Percentiles rank a stretch among this genome's conserved stretches.
These are phyloP conservation scores for Fremontodendron californicum DNA, from an alignment of 345 rosid species.

Conservation along the genomic window DNA sequence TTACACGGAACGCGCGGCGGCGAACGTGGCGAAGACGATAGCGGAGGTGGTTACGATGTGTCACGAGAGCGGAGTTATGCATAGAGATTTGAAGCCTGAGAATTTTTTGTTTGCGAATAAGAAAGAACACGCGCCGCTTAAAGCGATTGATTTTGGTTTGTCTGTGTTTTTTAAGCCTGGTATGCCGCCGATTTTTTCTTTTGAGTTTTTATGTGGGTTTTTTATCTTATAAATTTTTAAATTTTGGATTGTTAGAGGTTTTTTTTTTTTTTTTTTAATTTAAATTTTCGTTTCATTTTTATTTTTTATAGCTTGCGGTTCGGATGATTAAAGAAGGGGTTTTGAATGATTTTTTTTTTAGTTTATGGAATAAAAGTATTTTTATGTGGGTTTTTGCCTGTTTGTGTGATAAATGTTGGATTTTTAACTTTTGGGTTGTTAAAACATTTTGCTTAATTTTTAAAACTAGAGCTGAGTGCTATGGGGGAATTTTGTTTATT, in stretches of 20 bases:
- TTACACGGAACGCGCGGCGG: conserved; percentile 92
- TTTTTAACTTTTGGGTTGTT: not conserved
- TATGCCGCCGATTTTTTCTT: conserved; percentile 21
- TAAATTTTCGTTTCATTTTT: too few relatives aligned
- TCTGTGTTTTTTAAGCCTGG: conserved; percentile 91
- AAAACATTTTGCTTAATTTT: not conserved
- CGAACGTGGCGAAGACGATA: conserved; percentile 65
- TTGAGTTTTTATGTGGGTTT: not conserved
- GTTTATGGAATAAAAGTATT: too few relatives aligned
- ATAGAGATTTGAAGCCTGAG: conserved; percentile 94
- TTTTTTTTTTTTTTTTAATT: not conserved
- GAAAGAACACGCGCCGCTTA: conserved; percentile 75
- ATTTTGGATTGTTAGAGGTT: not conserved
- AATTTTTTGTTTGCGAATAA: conserved; percentile 86
- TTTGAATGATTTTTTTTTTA: not conserved
- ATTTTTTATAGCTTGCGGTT: not conserved
- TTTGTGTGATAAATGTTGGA: not conserved
- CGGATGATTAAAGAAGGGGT: not conserved
- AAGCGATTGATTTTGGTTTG: conserved; percentile 91
- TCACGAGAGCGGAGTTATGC: conserved; percentile 87
- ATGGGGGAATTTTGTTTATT: not conserved
- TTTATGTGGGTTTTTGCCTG: not conserved
- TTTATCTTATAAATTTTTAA: not conserved
- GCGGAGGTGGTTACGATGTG: conserved; percentile 95
- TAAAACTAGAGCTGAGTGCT: not conserved